These are phyloP conservation scores for Colletotrichum costaricense DNA, from an alignment of 2,329 filamentous ascomycete genomes.

Conservation along the genomic window DNA sequence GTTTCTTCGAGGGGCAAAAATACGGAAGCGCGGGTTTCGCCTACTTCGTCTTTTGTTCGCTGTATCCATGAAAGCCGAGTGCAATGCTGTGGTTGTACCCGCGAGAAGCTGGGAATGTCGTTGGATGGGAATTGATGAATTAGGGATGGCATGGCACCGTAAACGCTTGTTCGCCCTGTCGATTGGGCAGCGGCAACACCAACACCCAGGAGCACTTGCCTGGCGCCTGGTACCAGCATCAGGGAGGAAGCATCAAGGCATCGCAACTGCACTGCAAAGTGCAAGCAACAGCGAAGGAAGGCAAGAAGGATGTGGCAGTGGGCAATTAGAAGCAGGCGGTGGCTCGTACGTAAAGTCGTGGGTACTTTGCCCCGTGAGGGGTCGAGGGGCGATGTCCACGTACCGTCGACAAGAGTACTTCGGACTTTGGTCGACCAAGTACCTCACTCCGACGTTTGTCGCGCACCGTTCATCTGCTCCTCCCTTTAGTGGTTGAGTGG, in stretches of 20 bases:
- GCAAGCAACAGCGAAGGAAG: neutral
- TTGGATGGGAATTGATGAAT: neutral
- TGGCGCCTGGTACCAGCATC: neutral
- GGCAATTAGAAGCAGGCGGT: slow-evolving; percentile 23
- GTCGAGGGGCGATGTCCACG: neutral
- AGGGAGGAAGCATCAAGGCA: neutral
- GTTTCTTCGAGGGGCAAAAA: slow-evolving; percentile 7
- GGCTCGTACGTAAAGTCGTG: slow-evolving; percentile 22
- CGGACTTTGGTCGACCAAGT: neutral
- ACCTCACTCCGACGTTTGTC: neutral
- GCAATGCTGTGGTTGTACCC: slow-evolving; percentile 22
- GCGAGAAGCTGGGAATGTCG: slow-evolving; percentile 6
- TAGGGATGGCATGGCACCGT: neutral
- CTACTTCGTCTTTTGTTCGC: neutral
- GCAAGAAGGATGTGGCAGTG: slow-evolving; percentile 22
- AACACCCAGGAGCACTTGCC: slow-evolving; percentile 4
- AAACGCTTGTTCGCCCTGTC: slow-evolving; percentile 1
- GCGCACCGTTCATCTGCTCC: neutral
- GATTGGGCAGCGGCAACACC: slow-evolving; percentile 5
- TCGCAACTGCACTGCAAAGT: neutral
- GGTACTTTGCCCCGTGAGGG: slow-evolving; percentile 9
- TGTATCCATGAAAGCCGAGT: slow-evolving; percentile 12
- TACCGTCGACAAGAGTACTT: neutral
- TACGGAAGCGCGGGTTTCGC: neutral
- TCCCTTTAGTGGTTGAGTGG: slow-evolving; percentile 30